These are phyloP conservation scores for Gossypium gossypioides DNA, from an alignment of 441 rosid species.

Conservation along the genomic window DNA sequence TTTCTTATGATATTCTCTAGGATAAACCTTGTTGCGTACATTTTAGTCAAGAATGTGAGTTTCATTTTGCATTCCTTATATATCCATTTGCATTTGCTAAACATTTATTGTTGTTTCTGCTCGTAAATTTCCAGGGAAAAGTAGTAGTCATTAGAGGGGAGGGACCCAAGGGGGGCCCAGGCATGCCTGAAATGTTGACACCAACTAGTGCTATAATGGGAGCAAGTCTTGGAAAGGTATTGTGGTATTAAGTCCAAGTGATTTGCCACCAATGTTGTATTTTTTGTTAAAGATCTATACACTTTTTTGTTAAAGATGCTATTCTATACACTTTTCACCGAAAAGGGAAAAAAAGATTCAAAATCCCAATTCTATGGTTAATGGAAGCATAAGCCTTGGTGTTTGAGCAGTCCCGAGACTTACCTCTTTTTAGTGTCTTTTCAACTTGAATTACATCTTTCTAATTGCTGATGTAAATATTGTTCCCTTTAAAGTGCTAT, in stretches of 20 bases:
- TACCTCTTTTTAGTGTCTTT: background rate
- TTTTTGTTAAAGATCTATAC: conserved; percentile 3
- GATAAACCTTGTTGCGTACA: background rate
- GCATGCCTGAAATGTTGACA: conserved; percentile 98
- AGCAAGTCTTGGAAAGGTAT: conserved; percentile 98
- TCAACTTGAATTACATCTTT: background rate
- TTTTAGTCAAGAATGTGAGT: background rate
- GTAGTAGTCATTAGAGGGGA: conserved; percentile 88
- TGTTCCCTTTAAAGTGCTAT: background rate
- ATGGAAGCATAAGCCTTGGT: background rate
- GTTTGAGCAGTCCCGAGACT: background rate
- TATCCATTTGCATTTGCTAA: background rate
- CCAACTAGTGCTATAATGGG: conserved; percentile 99
- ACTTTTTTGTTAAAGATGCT: no score
- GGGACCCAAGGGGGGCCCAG: conserved; percentile 98
- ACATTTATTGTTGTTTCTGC: conserved; percentile 1
- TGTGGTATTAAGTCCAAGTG: conserved; percentile 1
- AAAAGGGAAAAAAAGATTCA: background rate
- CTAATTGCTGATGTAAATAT: background rate
- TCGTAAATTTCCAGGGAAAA: conserved; percentile 48
- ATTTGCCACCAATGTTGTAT: background rate
- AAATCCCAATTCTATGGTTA: background rate
- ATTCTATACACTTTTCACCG: background rate
- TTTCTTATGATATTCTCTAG: no score
- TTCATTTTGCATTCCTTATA: background rate